phyloP scores from a whole-genome alignment of 495 filamentous ascomycete species.

The Annulohypoxylon stygium region DNA sequence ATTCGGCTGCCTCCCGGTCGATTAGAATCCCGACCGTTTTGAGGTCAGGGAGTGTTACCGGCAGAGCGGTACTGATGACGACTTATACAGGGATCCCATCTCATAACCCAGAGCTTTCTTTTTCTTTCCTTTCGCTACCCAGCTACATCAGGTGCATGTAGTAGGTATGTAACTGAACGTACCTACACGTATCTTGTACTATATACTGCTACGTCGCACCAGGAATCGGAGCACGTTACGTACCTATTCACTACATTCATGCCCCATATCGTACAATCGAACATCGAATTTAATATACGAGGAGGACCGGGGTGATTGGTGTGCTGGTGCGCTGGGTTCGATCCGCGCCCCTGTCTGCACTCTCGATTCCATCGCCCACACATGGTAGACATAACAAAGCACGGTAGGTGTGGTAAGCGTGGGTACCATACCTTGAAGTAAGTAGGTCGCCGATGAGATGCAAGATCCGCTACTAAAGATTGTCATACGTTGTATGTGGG shows the following conservation, averaged over 20 bases:
- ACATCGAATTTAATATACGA: constrained; percentile 1
- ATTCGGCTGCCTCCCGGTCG: constrained; percentile 31
- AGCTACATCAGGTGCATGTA: neutral
- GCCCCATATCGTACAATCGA: neutral
- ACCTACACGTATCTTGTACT: neutral
- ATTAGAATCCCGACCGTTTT: constrained; percentile 33
- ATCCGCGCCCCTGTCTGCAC: constrained; percentile 12
- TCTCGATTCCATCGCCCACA: neutral
- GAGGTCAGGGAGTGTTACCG: constrained; percentile 28
- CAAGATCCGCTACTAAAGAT: constrained; percentile 39
- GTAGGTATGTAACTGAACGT: constrained; percentile 5
- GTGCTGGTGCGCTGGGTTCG: neutral
- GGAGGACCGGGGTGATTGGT: neutral
- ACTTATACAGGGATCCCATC: constrained; percentile 24
- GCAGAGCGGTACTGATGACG: constrained; percentile 21
- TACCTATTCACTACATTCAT: neutral
- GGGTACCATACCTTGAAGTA: constrained; percentile 7
- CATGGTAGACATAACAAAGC: neutral
- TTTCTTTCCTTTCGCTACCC: neutral
- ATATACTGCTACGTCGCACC: constrained; percentile 5
- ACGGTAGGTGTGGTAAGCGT: neutral
- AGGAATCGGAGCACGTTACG: neutral
- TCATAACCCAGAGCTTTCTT: constrained; percentile 5
- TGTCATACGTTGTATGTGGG: constrained; percentile 25
- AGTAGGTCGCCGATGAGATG: constrained; percentile 41